Conservation (phyloP, 768 basidiomycete species). For the Galerina sulciceps region DNA sequence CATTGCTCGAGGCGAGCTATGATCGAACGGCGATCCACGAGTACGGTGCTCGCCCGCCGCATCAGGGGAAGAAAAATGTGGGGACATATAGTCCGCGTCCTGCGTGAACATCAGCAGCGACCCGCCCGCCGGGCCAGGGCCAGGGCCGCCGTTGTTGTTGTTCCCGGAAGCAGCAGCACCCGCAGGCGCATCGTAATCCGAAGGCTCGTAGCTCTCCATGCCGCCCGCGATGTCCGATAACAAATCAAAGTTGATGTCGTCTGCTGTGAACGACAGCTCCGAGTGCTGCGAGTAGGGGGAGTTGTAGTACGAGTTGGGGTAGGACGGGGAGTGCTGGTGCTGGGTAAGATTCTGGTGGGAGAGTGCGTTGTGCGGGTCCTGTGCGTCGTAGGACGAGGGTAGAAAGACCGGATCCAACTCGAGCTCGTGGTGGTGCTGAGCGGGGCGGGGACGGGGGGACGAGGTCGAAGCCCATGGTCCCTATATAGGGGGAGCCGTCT, state of each 20-base stretch:
- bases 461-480: constrained; percentile 24
- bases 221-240: constrained; percentile 46
- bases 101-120: constrained; percentile 58
- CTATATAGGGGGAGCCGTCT: constrained; percentile 28
- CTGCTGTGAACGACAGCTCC: constrained; percentile 63
- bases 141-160: no score
- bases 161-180: no score
- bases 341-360: background rate
- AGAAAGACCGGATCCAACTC: constrained; percentile 2
- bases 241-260: constrained; percentile 48
- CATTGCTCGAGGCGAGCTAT: constrained; percentile 69
- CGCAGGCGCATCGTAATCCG: constrained; percentile 69
- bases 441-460: constrained; percentile 21
- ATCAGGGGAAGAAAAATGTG: constrained; percentile 15
- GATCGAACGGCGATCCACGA: constrained; percentile 52
- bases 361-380: background rate
- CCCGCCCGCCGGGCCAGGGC: constrained; percentile 18
- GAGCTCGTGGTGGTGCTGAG: constrained; percentile 2
- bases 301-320: constrained; percentile 61
- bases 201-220: constrained; percentile 67
- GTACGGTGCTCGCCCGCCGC: background rate
- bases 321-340: constrained; percentile 24
- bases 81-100: constrained; percentile 44
- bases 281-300: constrained; percentile 73
- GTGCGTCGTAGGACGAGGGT: background rate